Percentiles rank a stretch among this genome's conserved stretches.
phyloP scores from a whole-genome alignment of 257 asterid species.

The Prunella vulgaris region DNA sequence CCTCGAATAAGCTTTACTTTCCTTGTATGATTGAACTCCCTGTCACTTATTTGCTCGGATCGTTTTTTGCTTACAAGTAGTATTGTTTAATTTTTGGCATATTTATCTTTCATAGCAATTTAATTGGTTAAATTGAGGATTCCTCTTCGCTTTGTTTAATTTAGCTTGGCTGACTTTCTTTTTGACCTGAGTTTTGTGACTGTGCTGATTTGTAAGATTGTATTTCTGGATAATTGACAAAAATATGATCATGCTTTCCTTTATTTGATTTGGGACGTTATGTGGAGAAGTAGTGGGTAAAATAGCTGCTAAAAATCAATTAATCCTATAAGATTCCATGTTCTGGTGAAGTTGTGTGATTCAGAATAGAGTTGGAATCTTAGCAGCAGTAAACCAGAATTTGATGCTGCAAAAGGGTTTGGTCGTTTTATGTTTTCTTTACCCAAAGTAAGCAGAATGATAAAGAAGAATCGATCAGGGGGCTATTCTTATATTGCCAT shows the following conservation, averaged over 20 bases:
- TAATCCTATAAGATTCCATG: background rate
- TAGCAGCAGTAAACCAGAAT: background rate
- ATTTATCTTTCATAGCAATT: background rate
- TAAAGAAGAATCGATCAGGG: background rate
- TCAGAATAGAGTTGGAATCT: background rate
- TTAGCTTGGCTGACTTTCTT: background rate
- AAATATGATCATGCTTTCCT: background rate
- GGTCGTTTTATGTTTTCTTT: no score
- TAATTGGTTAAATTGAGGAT: background rate
- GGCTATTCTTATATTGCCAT: background rate
- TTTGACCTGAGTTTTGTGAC: background rate
- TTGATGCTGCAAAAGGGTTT: background rate
- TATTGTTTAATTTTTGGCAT: background rate
- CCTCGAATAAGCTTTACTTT: conserved; percentile 76
- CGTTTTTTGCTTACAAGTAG: background rate
- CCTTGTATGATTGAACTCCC: conserved; percentile 50
- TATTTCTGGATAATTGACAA: background rate
- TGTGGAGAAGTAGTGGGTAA: background rate
- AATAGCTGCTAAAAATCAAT: background rate
- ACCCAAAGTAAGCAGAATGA: background rate
- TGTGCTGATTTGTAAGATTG: background rate
- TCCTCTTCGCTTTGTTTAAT: background rate
- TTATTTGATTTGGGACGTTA: background rate
- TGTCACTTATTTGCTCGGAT: background rate
- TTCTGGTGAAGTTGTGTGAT: background rate